A percentile compares a stretch with the other conserved stretches of the same genome.
Conservation (phyloP, 306 rosid species). For the Citrullus amarus region DNA sequence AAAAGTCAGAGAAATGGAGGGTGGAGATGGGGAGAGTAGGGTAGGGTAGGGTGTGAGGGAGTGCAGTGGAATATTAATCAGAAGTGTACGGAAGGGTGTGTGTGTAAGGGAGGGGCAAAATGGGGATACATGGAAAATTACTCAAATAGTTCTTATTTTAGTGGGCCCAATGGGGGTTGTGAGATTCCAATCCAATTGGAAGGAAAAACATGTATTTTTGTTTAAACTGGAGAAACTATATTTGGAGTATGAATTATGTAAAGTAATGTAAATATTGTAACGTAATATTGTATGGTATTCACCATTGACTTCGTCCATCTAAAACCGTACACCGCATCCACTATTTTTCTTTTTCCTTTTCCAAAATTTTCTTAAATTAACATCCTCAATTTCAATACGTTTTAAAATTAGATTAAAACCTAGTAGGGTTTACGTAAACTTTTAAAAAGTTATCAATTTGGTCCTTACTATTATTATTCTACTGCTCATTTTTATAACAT, state of each 20-base stretch:
- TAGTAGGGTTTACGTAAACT: too few species aligned
- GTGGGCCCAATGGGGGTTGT: not conserved
- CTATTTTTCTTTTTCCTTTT: not conserved
- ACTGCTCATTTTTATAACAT: too few species aligned
- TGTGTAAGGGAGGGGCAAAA: not conserved
- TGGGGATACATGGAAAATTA: not conserved
- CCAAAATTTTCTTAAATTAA: not conserved
- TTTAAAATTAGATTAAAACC: too few species aligned
- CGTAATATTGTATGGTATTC: not conserved
- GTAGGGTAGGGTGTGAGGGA: not conserved
- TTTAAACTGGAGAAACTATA: too few species aligned
- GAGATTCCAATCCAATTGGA: not conserved
- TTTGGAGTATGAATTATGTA: too few species aligned
- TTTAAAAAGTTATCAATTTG: too few species aligned
- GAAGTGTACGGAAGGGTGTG: not conserved
- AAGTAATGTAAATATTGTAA: not conserved
- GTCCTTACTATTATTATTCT: too few species aligned
- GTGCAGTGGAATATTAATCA: not conserved
- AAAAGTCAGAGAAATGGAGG: not conserved
- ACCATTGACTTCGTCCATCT: not conserved
- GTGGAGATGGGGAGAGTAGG: not conserved
- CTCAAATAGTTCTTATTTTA: not conserved
- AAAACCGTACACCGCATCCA: not conserved
- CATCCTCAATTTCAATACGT: too few species aligned
- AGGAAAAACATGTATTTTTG: not conserved